Conservation (phyloP, 345 rosid species). For the Capsella bursapastoris region DNA sequence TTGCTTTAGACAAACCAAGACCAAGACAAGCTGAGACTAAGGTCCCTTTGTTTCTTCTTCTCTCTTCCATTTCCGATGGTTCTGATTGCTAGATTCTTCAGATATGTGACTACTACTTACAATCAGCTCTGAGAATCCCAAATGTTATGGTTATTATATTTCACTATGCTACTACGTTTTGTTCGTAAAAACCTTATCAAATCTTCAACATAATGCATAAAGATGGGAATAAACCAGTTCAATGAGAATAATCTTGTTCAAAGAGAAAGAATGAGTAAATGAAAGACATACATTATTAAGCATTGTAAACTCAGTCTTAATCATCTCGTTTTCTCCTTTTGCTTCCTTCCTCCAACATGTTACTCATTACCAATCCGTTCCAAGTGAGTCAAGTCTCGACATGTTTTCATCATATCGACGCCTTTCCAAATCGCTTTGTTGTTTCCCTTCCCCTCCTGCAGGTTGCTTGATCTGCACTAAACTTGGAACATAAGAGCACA, state of each 20-base stretch:
- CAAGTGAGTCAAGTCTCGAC: neutral
- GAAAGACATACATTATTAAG: neutral
- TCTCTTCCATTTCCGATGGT: too few species aligned
- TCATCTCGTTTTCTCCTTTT: neutral
- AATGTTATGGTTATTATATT: too few species aligned
- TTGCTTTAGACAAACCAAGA: neutral
- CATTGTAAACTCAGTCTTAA: neutral
- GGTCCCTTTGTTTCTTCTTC: too few species aligned
- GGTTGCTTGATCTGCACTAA: conserved; percentile 9
- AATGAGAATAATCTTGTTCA: neutral
- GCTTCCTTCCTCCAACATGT: neutral
- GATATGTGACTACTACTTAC: too few species aligned
- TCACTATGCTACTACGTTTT: too few species aligned
- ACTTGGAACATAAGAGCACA: conserved; percentile 6
- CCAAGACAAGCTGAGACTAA: neutral
- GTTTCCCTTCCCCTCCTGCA: neutral
- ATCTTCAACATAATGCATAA: neutral
- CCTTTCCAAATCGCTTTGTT: neutral
- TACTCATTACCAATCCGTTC: neutral
- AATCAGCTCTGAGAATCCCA: neutral
- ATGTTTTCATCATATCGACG: conserved; percentile 1
- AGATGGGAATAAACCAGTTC: neutral
- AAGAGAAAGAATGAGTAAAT: neutral
- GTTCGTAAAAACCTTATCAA: neutral
- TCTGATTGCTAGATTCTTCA: too few species aligned